Conservation (phyloP, 2,329 filamentous ascomycete species). For the Tolypocladium ovalisporum region DNA sequence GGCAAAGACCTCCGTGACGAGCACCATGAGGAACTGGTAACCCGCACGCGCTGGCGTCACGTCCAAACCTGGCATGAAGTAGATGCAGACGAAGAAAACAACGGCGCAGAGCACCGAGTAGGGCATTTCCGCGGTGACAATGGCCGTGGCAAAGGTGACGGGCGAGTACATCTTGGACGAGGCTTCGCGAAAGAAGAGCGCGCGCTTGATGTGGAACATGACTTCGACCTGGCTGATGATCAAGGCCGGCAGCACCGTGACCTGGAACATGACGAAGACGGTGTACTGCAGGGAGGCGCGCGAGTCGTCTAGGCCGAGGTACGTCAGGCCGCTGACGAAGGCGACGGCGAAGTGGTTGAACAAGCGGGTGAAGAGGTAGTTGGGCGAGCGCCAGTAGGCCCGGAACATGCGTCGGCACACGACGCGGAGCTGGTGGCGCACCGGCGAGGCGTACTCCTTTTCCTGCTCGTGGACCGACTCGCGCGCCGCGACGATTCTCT, state of each 20-base stretch:
- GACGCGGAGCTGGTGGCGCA: constrained; percentile 66
- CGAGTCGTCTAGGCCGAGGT: constrained; percentile 66
- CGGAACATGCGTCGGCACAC: constrained; percentile 65
- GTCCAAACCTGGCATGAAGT: constrained; percentile 74
- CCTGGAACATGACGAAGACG: constrained; percentile 84
- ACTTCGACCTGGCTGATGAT: constrained; percentile 73
- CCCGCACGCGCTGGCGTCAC: constrained; percentile 54
- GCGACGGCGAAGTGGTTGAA: constrained; percentile 78
- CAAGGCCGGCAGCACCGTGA: constrained; percentile 71
- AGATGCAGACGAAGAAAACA: constrained; percentile 70
- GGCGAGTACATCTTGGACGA: constrained; percentile 79
- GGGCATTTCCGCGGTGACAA: constrained; percentile 76
- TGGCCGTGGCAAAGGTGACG: constrained; percentile 64
- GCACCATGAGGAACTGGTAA: constrained; percentile 77
- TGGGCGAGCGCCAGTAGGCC: constrained; percentile 74
- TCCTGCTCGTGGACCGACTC: constrained; percentile 42
- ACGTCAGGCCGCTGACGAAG: constrained; percentile 68
- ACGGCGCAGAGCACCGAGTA: constrained; percentile 75
- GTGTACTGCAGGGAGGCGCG: constrained; percentile 71
- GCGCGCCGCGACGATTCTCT: constrained; percentile 32
- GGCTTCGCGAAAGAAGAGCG: constrained; percentile 78
- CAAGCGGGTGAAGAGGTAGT: constrained; percentile 80
- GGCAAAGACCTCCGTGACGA: constrained; percentile 76
- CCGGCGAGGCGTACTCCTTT: constrained; percentile 72
- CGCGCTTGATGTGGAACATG: constrained; percentile 69